These are phyloP conservation scores for Primulina eburnea DNA, from an alignment of 257 asterid genomes.

Conservation along the genomic window DNA sequence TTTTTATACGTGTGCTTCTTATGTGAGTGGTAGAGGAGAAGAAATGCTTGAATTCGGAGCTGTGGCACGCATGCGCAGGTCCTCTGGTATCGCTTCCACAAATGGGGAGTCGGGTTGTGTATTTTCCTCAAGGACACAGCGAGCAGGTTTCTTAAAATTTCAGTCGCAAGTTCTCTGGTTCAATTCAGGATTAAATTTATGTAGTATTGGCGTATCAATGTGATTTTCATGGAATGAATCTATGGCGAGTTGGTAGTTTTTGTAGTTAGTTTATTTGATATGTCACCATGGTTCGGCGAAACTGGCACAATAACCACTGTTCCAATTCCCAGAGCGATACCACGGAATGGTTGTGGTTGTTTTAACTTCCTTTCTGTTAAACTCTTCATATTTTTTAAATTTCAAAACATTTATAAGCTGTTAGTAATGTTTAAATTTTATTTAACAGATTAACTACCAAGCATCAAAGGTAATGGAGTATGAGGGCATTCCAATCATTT, in stretches of 20 bases:
- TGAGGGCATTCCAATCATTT: neutral
- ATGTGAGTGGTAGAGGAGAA: constrained; percentile 52
- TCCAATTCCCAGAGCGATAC: neutral
- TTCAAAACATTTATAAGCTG: neutral
- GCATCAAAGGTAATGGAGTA: neutral
- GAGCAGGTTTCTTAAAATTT: constrained; percentile 56
- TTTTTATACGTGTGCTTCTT: constrained; percentile 1
- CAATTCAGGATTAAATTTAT: neutral
- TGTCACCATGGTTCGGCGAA: neutral
- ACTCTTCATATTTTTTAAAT: neutral
- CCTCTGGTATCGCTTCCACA: constrained; percentile 90
- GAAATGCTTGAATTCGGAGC: constrained; percentile 92
- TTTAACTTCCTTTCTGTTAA: neutral
- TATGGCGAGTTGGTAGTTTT: neutral
- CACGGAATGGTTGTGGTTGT: neutral
- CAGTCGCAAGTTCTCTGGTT: constrained; percentile 1
- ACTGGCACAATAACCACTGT: neutral
- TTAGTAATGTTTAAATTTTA: no score
- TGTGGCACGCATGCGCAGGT: constrained; percentile 98
- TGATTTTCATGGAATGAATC: constrained; percentile 10
- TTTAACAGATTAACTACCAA: neutral
- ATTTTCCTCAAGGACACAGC: constrained; percentile 93
- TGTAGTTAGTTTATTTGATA: neutral
- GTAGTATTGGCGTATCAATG: neutral
- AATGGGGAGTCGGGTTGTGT: constrained; percentile 81